phyloP scores from a whole-genome alignment of 805 yeast species.

The Wickerhamiella kazuoi region DNA sequence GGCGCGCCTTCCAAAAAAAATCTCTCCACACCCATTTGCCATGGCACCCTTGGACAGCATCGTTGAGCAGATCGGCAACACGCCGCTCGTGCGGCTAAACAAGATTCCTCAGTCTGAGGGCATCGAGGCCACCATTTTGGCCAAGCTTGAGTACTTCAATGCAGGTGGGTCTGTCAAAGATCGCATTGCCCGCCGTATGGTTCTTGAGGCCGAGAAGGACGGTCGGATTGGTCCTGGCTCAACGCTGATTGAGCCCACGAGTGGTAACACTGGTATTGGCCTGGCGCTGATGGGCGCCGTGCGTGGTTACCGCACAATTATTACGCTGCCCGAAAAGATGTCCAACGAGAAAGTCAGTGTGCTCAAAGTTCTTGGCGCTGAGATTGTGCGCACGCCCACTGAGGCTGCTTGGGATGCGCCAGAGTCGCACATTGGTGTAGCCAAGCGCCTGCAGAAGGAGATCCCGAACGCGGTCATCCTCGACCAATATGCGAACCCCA shows the following conservation, averaged over 20 bases:
- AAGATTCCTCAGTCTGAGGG: constrained; percentile 62
- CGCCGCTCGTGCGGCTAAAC: constrained; percentile 61
- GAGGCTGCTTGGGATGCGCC: constrained; percentile 91
- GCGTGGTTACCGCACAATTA: constrained; percentile 69
- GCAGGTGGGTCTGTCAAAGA: constrained; percentile 87
- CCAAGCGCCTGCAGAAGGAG: constrained; percentile 59
- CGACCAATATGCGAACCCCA: constrained; percentile 64
- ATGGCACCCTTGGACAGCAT: constrained; percentile 31
- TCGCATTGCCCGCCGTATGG: constrained; percentile 75
- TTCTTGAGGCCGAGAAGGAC: constrained; percentile 61
- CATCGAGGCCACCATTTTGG: constrained; percentile 43
- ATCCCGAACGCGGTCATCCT: constrained; percentile 70
- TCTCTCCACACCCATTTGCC: background rate
- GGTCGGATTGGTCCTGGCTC: constrained; percentile 68
- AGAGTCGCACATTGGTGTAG: constrained; percentile 81
- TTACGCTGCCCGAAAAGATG: constrained; percentile 83
- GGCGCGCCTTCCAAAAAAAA: too few relatives aligned
- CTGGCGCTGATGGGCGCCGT: constrained; percentile 76
- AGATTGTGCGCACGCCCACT: constrained; percentile 77
- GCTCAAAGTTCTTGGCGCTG: constrained; percentile 77
- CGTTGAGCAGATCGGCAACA: constrained; percentile 67
- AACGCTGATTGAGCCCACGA: constrained; percentile 74
- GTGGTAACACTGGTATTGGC: constrained; percentile 87
- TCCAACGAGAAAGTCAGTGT: constrained; percentile 80
- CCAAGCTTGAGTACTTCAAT: constrained; percentile 67